Evolutionary conservation across 495 filamentous ascomycete species (phyloP).

Genomic region (Talaromyces liani): DNA sequence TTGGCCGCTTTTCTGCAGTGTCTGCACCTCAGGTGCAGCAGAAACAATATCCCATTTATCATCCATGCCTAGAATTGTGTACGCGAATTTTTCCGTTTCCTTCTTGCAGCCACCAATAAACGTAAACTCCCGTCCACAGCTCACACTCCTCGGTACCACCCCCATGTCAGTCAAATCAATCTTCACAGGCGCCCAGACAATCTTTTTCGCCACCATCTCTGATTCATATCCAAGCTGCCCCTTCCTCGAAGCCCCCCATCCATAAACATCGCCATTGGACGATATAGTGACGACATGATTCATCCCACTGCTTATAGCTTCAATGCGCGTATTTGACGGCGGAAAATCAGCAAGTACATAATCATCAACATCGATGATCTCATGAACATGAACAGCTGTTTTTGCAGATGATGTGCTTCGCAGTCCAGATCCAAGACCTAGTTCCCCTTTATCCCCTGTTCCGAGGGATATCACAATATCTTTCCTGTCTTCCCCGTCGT

Average conservation of each 20-base stretch:
- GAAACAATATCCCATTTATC: conserved; percentile 59
- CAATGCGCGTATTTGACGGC: conserved; percentile 40
- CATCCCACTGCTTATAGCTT: conserved; percentile 62
- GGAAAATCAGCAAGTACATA: conserved; percentile 53
- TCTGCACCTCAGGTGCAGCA: conserved; percentile 26
- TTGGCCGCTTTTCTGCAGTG: conserved; percentile 18
- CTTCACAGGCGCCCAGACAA: conserved; percentile 50
- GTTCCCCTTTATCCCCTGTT: conserved; percentile 58
- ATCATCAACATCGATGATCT: not conserved
- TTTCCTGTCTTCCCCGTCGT: conserved; percentile 17
- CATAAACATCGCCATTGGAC: conserved; percentile 68
- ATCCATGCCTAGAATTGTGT: conserved; percentile 55
- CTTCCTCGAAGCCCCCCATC: conserved; percentile 81
- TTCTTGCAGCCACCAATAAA: conserved; percentile 47
- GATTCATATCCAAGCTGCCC: conserved; percentile 62
- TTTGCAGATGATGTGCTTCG: not conserved
- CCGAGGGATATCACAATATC: conserved; percentile 54
- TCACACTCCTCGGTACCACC: not conserved
- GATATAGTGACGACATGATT: conserved; percentile 68
- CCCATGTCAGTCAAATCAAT: conserved; percentile 25
- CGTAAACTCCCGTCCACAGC: conserved; percentile 71
- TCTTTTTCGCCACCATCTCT: conserved; percentile 16
- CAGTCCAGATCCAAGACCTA: conserved; percentile 48
- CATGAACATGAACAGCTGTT: not conserved
- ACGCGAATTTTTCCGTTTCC: conserved; percentile 3